Evolutionary conservation across 2,329 filamentous ascomycete species (phyloP).

Genomic region (Talaromyces albobiverticillius): DNA sequence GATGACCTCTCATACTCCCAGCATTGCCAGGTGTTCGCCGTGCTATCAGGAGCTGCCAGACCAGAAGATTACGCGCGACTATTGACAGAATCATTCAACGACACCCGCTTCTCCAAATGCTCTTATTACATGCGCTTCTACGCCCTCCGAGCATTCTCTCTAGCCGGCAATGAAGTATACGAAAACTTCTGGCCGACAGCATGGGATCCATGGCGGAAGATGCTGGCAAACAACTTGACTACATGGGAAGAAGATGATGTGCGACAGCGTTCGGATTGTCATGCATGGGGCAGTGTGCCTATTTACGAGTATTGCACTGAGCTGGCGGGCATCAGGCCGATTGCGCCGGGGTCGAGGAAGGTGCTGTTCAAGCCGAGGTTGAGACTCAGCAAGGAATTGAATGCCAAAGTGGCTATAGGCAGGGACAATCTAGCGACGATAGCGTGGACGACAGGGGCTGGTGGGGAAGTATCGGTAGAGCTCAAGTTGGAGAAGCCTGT

Average conservation of each 20-base stretch:
- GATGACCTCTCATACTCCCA: slow-evolving; percentile 23
- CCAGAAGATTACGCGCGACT: slow-evolving; percentile 18
- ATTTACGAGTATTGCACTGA: slow-evolving; percentile 43
- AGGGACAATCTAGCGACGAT: slow-evolving; percentile 22
- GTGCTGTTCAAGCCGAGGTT: slow-evolving; percentile 6
- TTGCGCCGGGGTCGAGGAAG: neutral
- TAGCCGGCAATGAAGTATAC: slow-evolving; percentile 32
- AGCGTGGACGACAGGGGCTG: slow-evolving; percentile 15
- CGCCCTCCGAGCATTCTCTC: slow-evolving; percentile 34
- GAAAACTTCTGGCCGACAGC: slow-evolving; percentile 30
- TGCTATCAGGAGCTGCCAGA: slow-evolving; percentile 22
- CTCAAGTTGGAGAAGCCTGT: slow-evolving; percentile 19
- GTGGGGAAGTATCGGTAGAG: slow-evolving; percentile 15
- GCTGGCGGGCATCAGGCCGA: slow-evolving; percentile 17
- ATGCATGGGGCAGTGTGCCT: slow-evolving; percentile 45
- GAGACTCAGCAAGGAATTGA: slow-evolving; percentile 7
- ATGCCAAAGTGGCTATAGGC: slow-evolving; percentile 22
- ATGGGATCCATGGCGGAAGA: slow-evolving; percentile 37
- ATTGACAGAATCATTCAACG: slow-evolving; percentile 25
- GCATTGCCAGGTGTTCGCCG: slow-evolving; percentile 32
- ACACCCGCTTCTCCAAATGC: slow-evolving; percentile 31
- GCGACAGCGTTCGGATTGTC: slow-evolving; percentile 42
- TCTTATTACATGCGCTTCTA: slow-evolving; percentile 44
- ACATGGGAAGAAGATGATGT: slow-evolving; percentile 46
- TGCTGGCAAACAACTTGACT: slow-evolving; percentile 37